These are phyloP conservation scores for Wickerhamiella vanderwaltii DNA, from an alignment of 805 yeast genomes.

Conservation along the genomic window DNA sequence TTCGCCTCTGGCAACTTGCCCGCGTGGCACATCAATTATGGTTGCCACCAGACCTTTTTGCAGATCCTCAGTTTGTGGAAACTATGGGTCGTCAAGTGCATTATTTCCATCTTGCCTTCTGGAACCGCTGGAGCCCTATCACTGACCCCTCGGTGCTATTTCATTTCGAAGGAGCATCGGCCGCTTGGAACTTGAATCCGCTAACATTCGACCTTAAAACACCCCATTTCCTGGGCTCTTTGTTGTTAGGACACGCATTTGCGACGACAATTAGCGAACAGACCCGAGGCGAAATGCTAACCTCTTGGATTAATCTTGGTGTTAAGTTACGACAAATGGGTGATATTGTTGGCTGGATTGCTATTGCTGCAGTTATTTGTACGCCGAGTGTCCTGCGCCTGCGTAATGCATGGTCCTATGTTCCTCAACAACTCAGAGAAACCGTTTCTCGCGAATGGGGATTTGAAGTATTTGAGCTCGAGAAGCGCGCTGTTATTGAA, in stretches of 20 bases:
- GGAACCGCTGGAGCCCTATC: slow-evolving; percentile 64
- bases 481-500: slow-evolving; percentile 51
- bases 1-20: slow-evolving; percentile 9
- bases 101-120: slow-evolving; percentile 53
- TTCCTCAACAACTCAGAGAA: slow-evolving; percentile 46
- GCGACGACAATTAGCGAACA: slow-evolving; percentile 28
- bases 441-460: slow-evolving; percentile 76
- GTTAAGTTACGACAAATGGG: slow-evolving; percentile 64
- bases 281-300: slow-evolving; percentile 48
- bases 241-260: slow-evolving; percentile 59
- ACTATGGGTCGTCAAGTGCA: slow-evolving; percentile 54
- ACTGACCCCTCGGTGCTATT: slow-evolving; percentile 65
- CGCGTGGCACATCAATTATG: slow-evolving; percentile 10
- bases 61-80: slow-evolving; percentile 43
- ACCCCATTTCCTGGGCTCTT: slow-evolving; percentile 66
- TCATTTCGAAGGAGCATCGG: slow-evolving; percentile 32
- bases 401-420: slow-evolving; percentile 59
- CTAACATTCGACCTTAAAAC: slow-evolving; percentile 60
- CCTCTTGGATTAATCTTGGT: slow-evolving; percentile 80
- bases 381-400: slow-evolving; percentile 73
- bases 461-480: slow-evolving; percentile 80
- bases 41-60: slow-evolving; percentile 36
- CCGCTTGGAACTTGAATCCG: slow-evolving; percentile 36
- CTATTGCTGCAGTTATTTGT: slow-evolving; percentile 71
- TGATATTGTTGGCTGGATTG: slow-evolving; percentile 90